Conservation (phyloP, 192 early-diverging fungal species). For the Backusella westeae region DNA sequence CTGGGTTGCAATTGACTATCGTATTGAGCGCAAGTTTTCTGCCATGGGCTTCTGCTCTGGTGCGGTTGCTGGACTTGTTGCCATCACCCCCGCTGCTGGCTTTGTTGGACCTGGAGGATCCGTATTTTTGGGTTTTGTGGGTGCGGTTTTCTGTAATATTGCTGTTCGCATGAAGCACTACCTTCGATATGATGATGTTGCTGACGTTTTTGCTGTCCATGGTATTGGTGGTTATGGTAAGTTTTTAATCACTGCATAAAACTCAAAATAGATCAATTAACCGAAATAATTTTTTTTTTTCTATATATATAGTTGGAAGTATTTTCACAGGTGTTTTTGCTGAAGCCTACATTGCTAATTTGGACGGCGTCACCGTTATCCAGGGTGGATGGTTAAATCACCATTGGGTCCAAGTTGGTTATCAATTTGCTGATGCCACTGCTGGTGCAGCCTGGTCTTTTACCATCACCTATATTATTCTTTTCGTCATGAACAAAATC, state of each 20-base stretch:
- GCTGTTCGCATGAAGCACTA: slow-evolving; percentile 81
- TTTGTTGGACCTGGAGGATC: slow-evolving; percentile 80
- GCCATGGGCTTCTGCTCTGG: slow-evolving; percentile 95
- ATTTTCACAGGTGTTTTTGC: slow-evolving; percentile 92
- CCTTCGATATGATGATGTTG: slow-evolving; percentile 87
- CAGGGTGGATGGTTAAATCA: slow-evolving; percentile 74
- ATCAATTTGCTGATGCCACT: slow-evolving; percentile 76
- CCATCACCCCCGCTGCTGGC: slow-evolving; percentile 90
- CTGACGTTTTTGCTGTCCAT: slow-evolving; percentile 91
- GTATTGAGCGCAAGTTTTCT: slow-evolving; percentile 78
- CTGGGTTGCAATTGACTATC: slow-evolving; percentile 84
- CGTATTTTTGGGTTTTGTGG: slow-evolving; percentile 75
- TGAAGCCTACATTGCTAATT: slow-evolving; percentile 63
- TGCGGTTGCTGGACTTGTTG: slow-evolving; percentile 86
- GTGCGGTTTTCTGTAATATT: slow-evolving; percentile 76
- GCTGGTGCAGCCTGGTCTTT: slow-evolving; percentile 77
- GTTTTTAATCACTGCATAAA: no score
- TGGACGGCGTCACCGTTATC: slow-evolving; percentile 65
- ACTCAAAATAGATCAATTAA: no score
- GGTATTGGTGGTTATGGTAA: slow-evolving; percentile 70
- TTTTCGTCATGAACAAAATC: slow-evolving; percentile 73
- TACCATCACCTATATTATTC: slow-evolving; percentile 66
- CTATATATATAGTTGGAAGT: slow-evolving; percentile 47
- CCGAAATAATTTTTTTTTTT: no score
- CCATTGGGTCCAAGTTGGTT: slow-evolving; percentile 78